Evolutionary conservation across 306 rosid species (phyloP), one percentile per base, ranked within the genome.

Genomic region (Carpinus viminea): DNA sequence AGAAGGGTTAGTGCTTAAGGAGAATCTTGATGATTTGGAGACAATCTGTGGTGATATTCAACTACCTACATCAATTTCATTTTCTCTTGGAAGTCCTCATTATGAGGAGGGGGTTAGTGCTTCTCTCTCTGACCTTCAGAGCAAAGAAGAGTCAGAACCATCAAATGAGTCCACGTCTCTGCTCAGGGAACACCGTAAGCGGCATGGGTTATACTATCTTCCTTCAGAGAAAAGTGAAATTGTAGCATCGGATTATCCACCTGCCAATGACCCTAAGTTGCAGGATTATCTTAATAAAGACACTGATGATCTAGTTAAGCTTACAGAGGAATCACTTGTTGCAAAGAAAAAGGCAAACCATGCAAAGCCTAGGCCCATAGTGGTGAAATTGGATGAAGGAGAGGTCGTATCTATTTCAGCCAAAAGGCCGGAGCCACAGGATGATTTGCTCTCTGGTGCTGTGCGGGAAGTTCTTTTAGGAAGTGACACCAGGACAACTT

Each of bases 121-220:
- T 76, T 82, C 92, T 77, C 69, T 81, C 26, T 75, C 84, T 69
- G 78, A 74, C 70, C 85, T 73, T 69, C 79, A 79, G 70, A 79
- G 68, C 75, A 85, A 56, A 62, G 93, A 85, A 68, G 96, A 90
- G 59, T 75, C 81, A 54, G 91, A 76, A 77, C 74, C 88, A 45
- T 83, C 79, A 47, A 95, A 74, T 28, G 96, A 91, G 82, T 86
- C 97, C 46, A 85, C 98, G 71, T 91, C 90, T 70, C 87, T 91
- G 83, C 93, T 93, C 74, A 28, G 77, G 1, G 93, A 95, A 74
- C 99, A 95, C 77, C 96, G 99, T 12, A 95, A 84, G 81, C 88
- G 96, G 50, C 99, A 95, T 68, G 99, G 93, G 21, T 79, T 95
- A 53, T 95, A 91, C 87, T 92, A 95, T 86, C 98, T 95, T 83